These are phyloP conservation scores for Taphrina flavorubra DNA, from an alignment of 1,139 yeast species.

Conservation along the genomic window DNA sequence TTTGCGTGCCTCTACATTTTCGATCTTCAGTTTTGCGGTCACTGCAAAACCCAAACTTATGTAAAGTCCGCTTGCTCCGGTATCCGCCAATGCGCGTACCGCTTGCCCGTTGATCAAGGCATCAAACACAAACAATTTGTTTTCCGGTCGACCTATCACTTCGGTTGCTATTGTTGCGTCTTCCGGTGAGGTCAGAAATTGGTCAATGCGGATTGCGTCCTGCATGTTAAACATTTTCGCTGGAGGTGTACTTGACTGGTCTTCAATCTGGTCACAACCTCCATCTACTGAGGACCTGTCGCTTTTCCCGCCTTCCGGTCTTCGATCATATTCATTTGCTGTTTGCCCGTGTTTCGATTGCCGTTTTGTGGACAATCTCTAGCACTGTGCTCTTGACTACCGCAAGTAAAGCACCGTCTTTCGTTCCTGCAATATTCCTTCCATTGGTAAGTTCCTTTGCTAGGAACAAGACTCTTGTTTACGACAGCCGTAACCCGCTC, in stretches of 20 bases:
- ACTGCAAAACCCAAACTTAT: neutral
- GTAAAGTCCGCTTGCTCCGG: neutral
- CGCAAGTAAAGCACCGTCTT: neutral
- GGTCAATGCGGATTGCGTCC: neutral
- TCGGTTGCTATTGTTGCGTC: too few species aligned
- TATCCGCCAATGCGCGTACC: neutral
- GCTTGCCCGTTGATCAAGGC: neutral
- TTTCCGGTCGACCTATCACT: neutral
- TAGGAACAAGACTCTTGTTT: neutral
- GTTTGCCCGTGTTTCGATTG: neutral
- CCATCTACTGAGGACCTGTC: too few species aligned
- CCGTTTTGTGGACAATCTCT: neutral
- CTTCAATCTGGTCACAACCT: too few species aligned
- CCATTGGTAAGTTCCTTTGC: neutral
- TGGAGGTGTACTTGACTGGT: neutral
- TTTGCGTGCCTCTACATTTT: neutral
- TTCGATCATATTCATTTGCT: too few species aligned
- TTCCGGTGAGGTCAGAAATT: neutral
- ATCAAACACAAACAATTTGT: neutral
- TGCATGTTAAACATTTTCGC: neutral
- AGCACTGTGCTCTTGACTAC: neutral
- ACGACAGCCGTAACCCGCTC: neutral
- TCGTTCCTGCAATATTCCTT: neutral
- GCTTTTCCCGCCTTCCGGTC: too few species aligned
- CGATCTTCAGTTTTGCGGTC: neutral